Percentiles rank a stretch among this genome's conserved stretches.
Evolutionary conservation across 2,329 filamentous ascomycete species (phyloP).

Genomic region (Penicillium sp.): DNA sequence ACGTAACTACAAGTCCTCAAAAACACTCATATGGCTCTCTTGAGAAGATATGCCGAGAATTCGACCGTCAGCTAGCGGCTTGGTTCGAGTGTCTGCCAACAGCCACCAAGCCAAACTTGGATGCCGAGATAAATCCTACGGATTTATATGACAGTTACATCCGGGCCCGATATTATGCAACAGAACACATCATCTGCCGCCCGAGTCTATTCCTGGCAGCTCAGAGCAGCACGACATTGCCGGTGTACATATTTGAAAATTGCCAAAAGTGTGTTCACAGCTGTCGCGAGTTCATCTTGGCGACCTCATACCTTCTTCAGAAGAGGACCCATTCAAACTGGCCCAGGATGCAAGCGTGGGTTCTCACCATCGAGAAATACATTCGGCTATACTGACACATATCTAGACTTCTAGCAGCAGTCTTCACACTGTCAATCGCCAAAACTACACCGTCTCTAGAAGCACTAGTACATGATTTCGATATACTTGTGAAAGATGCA

Average conservation of each 20-base stretch:
- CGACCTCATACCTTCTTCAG: slow-evolving; percentile 9
- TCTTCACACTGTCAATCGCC: slow-evolving; percentile 19
- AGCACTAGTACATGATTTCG: slow-evolving; percentile 16
- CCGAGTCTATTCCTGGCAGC: slow-evolving; percentile 18
- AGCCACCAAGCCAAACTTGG: slow-evolving; percentile 15
- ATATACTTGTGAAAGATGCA: slow-evolving; percentile 12
- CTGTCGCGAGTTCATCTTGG: slow-evolving; percentile 18
- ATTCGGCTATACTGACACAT: neutral
- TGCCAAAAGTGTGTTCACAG: slow-evolving; percentile 17
- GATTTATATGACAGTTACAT: slow-evolving; percentile 16
- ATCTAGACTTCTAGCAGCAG: slow-evolving; percentile 15
- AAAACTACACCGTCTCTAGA: slow-evolving; percentile 15
- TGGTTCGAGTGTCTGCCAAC: slow-evolving; percentile 18
- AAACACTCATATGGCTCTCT: slow-evolving; percentile 13
- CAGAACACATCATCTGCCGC: slow-evolving; percentile 19
- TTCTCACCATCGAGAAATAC: neutral
- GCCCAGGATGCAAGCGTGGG: slow-evolving; percentile 19
- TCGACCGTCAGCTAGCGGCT: slow-evolving; percentile 14
- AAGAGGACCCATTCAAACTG: slow-evolving; percentile 16
- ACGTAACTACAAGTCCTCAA: neutral
- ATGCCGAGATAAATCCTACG: slow-evolving; percentile 1
- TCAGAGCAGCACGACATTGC: slow-evolving; percentile 6
- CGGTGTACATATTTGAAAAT: slow-evolving; percentile 12
- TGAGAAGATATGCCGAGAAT: slow-evolving; percentile 15
- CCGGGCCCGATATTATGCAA: slow-evolving; percentile 16